Evolutionary conservation across 2,329 filamentous ascomycete species (phyloP).

Genomic region (Phyllosticta capitalensis): DNA sequence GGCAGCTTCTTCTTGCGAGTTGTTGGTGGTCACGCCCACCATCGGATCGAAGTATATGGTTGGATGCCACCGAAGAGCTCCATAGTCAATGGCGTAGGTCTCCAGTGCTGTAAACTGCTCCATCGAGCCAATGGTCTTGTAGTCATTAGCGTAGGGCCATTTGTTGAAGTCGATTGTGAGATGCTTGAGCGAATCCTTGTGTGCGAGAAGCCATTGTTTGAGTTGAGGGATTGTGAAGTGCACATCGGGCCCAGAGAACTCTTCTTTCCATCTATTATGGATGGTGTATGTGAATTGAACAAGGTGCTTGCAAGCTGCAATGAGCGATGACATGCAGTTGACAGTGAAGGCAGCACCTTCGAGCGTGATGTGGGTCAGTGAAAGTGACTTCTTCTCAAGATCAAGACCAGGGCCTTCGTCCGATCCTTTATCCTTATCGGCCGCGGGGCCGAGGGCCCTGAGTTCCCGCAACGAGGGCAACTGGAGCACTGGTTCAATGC

Average conservation of each 20-base stretch:
- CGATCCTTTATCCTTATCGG: not conserved
- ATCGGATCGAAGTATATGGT: not conserved
- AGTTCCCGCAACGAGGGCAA: slow-evolving; percentile 4
- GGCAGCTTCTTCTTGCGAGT: not conserved
- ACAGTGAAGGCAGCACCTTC: not conserved
- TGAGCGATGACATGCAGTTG: not conserved
- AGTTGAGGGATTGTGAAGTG: not conserved
- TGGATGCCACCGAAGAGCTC: slow-evolving; percentile 2
- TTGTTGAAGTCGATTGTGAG: slow-evolving; percentile 2
- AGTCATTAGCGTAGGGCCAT: not conserved
- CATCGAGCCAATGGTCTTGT: slow-evolving; percentile 1
- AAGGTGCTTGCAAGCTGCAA: slow-evolving; percentile 5
- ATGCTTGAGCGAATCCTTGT: slow-evolving; percentile 4
- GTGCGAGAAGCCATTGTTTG: not conserved
- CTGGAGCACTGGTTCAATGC: not conserved
- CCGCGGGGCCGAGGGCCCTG: not conserved
- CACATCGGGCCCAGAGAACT: not conserved
- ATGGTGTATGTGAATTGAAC: slow-evolving; percentile 3
- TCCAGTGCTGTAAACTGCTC: slow-evolving; percentile 1
- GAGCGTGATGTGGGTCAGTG: slow-evolving; percentile 1
- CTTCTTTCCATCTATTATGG: not conserved
- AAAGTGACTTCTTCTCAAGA: not conserved
- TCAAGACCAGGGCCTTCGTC: not conserved
- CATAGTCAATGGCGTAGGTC: slow-evolving; percentile 5
- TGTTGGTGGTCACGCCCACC: not conserved